Evolutionary conservation across 2,329 filamentous ascomycete genomes (phyloP).

Genomic region (Colletotrichum brevisporum): DNA sequence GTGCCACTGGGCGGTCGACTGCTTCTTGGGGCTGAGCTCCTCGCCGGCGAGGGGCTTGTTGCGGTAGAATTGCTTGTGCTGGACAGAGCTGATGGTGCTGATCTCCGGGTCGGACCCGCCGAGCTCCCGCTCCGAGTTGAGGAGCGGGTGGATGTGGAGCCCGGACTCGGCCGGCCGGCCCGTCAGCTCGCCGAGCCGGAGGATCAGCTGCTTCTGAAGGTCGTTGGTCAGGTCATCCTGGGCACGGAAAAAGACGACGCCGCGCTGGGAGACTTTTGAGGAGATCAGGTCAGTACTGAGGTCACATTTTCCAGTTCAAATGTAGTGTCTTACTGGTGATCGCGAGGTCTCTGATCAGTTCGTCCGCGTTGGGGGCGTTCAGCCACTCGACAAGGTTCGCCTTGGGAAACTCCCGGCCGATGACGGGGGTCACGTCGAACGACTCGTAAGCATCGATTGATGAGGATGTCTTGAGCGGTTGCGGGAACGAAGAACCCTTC

Average conservation of each 20-base stretch:
- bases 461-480: constrained; percentile 53
- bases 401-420: constrained; percentile 67
- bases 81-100: constrained; percentile 70
- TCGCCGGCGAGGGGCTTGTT: constrained; percentile 38
- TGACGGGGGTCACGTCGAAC: constrained; percentile 67
- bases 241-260: constrained; percentile 75
- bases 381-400: constrained; percentile 68
- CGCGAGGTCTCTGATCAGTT: constrained; percentile 71
- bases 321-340: constrained; percentile 69
- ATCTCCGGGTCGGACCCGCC: constrained; percentile 68
- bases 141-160: constrained; percentile 73
- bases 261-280: constrained; percentile 70
- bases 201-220: constrained; percentile 71
- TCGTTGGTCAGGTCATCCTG: constrained; percentile 71
- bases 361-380: constrained; percentile 67
- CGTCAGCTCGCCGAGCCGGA: constrained; percentile 70
- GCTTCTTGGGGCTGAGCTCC: constrained; percentile 50
- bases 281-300: background rate
- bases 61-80: constrained; percentile 57
- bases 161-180: constrained; percentile 71
- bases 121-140: constrained; percentile 67
- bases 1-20: constrained; percentile 53
- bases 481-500: constrained; percentile 14
- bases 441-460: constrained; percentile 59
- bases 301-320: too few relatives aligned